These are phyloP conservation scores for Lichtheimia ramosa DNA, from an alignment of 371 early-diverging fungal species.

Conservation along the genomic window DNA sequence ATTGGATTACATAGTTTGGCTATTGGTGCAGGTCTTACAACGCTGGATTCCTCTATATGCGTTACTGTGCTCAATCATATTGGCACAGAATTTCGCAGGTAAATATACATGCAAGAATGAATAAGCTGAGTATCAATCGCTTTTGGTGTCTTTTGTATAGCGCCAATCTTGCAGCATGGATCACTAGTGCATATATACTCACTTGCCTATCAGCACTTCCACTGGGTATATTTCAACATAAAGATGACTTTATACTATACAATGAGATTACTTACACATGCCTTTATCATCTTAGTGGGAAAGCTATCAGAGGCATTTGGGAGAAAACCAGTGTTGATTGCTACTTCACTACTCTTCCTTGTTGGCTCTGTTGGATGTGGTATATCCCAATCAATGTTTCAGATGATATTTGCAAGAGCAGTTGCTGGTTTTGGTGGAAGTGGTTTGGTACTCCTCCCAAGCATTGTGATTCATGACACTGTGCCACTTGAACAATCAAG, in stretches of 20 bases:
- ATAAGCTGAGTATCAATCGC: no score
- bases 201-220: no score
- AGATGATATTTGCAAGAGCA: slow-evolving; percentile 72
- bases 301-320: slow-evolving; percentile 64
- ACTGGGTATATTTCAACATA: no score
- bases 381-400: slow-evolving; percentile 45
- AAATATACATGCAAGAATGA: neutral
- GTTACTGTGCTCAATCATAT: slow-evolving; percentile 1
- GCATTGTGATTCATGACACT: slow-evolving; percentile 18
- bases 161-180: no score
- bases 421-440: slow-evolving; percentile 82
- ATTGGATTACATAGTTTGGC: neutral
- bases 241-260: no score
- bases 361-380: slow-evolving; percentile 57
- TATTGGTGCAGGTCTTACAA: neutral
- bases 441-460: slow-evolving; percentile 26
- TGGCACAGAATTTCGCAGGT: slow-evolving; percentile 1
- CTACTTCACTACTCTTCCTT: slow-evolving; percentile 51
- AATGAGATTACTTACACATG: no score
- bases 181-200: no score
- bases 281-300: neutral
- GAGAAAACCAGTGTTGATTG: slow-evolving; percentile 52
- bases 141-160: no score
- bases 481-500: slow-evolving; percentile 44
- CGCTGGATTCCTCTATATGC: neutral